Evolutionary conservation across 2,329 filamentous ascomycete genomes (phyloP), one percentile per base, ranked within the genome.

Genomic region (Periconia sp.): DNA sequence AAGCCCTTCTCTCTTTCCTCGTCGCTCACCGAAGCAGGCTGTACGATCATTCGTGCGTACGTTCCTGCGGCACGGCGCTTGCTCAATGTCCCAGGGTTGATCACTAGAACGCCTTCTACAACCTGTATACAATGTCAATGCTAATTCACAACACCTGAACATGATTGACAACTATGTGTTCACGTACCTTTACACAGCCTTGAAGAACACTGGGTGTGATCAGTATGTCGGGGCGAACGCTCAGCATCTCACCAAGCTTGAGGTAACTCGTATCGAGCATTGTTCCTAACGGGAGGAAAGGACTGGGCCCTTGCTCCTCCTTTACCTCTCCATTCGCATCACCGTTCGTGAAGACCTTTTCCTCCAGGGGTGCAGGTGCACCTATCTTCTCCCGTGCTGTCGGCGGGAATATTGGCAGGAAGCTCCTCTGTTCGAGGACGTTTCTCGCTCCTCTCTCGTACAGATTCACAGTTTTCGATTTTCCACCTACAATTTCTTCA

Each of bases 241-340:
- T 88, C 60, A 94, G 80, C 84, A 95, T 95, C 71, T 97, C 94
- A 13, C 89, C 91, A 13, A 97, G 73, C 72, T 94, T 92, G 55
- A 95, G 66, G 70, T 94, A 96, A 50, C 86, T 86, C 15, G 89
- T 74, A 69, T 99, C 94, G 37, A 97, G 68, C 76, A 87, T 85
- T 1, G 89, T 84, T 0, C 92, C 92, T 0, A 87, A 40, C 0
- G 68, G 63, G 5, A 69, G 42, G 36, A 69, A 69, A 0, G 67
- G 65, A n/a, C 51, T 54, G 0, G 61, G 59, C 3, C 43, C 55
- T 16, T 85, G 4, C 82, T 83, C 25, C 82, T 59, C 1, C 80
- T 82, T 45, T 84, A 81, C 15, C 82, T 57, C 1, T 81, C 81
- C 41, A 7, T 81, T 40, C 7, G 28, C 25, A 15, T 50, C 47